Base-by-base conservation (phyloP, 1,284 basidiomycete genomes). In the Xerocomus amazonicus region DNA sequence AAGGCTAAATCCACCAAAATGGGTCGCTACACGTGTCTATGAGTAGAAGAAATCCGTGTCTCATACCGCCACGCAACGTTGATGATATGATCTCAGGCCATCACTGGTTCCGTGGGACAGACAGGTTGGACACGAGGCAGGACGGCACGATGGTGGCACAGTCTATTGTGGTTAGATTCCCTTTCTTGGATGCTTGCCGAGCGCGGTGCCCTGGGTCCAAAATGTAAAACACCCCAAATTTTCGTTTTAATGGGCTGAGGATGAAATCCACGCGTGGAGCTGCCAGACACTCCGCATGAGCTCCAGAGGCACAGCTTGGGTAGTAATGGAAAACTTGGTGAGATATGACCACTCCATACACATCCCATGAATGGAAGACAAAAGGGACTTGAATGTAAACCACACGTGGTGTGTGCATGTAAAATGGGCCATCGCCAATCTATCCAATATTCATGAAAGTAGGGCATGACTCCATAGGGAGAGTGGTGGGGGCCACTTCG, bases 101-200 rank as follows among this genome's bases (percentile, higher is more conserved):
- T 48, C 47, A 39, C 45, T 51, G 34, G 36, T 31, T 36, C 48
- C 64, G 52, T 59, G 45, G 36, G 61, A 55, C 37, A 32, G 44
- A 50, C 39, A 16, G 27, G 29, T 29, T 51, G 50, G 46, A 52
- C 66, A 68, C 52, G 66, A 68, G 65, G 62, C 52, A 47, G 16
- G 42, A 48, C 40, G 51, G 26, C 47, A 31, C 39, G 35, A 45
- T 43, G 23, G 41, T 48, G 48, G 40, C 38, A 48, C 16, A 16
- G 53, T 33, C 28, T 46, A 13, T 45, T 43, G 27, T 33, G 9
- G 28, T 29, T 16, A 28, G 2, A 38, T 47, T 49, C 26, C 58
- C 41, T 50, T 55, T 28, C 35, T 44, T n/a, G 48, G 37, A 23
- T 40, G 38, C 29, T 35, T 27, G 45, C 16, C 36, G 52, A 48